Percentiles rank a stretch among this genome's conserved stretches.
phyloP scores from a whole-genome alignment of 495 filamentous ascomycete genomes.

The Trichoderma parareesei region DNA sequence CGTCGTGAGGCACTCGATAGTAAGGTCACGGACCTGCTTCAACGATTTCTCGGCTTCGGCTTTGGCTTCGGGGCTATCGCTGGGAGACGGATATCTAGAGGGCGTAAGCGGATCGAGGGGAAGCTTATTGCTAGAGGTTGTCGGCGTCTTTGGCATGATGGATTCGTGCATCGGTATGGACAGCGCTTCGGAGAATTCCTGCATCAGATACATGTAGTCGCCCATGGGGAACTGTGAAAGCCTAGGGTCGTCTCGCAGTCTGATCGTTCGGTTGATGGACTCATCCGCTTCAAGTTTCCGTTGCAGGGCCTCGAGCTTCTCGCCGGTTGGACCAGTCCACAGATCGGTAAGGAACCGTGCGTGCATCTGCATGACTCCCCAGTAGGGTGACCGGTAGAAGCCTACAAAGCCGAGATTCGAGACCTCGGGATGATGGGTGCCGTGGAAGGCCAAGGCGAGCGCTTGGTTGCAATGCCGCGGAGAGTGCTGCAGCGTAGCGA shows the following conservation, averaged over 20 bases:
- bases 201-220: slow-evolving; percentile 73
- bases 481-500: slow-evolving; percentile 47
- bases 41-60: slow-evolving; percentile 24
- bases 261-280: slow-evolving; percentile 35
- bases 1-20: slow-evolving; percentile 26
- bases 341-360: slow-evolving; percentile 52
- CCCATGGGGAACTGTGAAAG: slow-evolving; percentile 70
- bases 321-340: slow-evolving; percentile 26
- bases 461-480: slow-evolving; percentile 51
- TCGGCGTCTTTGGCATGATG: slow-evolving; percentile 18
- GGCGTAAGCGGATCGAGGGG: slow-evolving; percentile 39
- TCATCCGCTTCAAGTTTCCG: slow-evolving; percentile 21
- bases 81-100: slow-evolving; percentile 28
- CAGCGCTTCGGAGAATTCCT: slow-evolving; percentile 53
- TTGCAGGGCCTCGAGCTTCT: slow-evolving; percentile 4
- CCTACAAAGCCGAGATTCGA: slow-evolving; percentile 72
- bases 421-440: slow-evolving; percentile 50
- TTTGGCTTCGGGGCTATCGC: slow-evolving; percentile 14
- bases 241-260: slow-evolving; percentile 31
- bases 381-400: slow-evolving; percentile 80
- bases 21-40: slow-evolving; percentile 24
- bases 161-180: slow-evolving; percentile 28
- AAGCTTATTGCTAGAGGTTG: slow-evolving; percentile 26
- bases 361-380: slow-evolving; percentile 84
- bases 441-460: slow-evolving; percentile 58